phyloP scores from a whole-genome alignment of 345 rosid species.

The Mallotus nudiflorus region DNA sequence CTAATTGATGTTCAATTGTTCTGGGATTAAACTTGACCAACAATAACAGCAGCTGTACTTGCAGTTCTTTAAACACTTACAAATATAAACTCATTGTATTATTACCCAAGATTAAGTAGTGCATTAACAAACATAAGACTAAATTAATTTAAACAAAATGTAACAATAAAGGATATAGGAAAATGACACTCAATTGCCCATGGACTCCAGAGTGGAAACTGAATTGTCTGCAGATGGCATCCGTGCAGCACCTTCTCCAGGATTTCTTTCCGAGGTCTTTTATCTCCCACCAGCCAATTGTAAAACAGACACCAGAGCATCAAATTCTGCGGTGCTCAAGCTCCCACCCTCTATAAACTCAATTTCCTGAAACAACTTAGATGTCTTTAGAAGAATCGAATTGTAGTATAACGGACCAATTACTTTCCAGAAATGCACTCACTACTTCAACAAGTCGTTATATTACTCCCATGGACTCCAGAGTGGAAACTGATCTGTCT shows the following conservation, averaged over 20 bases:
- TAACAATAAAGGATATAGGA: not conserved
- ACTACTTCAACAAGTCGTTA: slow-evolving; percentile 82
- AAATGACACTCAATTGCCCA: slow-evolving; percentile 20
- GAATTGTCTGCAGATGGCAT: slow-evolving; percentile 50
- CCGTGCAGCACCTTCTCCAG: slow-evolving; percentile 39
- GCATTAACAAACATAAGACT: not conserved
- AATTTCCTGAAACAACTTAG: slow-evolving; percentile 60
- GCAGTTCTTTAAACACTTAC: not conserved
- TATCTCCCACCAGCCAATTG: slow-evolving; percentile 57
- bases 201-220: slow-evolving; percentile 58
- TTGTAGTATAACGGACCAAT: not conserved
- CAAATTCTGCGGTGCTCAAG: slow-evolving; percentile 68
- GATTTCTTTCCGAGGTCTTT: slow-evolving; percentile 38
- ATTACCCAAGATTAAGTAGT: not conserved
- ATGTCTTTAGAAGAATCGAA: not conserved
- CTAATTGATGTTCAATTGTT: not conserved
- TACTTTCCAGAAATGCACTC: slow-evolving; percentile 22
- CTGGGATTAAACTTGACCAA: not conserved
- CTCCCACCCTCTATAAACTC: slow-evolving; percentile 84
- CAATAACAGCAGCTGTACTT: not conserved
- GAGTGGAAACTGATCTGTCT: slow-evolving; percentile 53
- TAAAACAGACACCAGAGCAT: slow-evolving; percentile 82
- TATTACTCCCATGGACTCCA: slow-evolving; percentile 85
- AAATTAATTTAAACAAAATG: slow-evolving; percentile 2
- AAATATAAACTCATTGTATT: not conserved